phyloP scores from a whole-genome alignment of 805 yeast genomes.

The Ogataea salicorniae region DNA sequence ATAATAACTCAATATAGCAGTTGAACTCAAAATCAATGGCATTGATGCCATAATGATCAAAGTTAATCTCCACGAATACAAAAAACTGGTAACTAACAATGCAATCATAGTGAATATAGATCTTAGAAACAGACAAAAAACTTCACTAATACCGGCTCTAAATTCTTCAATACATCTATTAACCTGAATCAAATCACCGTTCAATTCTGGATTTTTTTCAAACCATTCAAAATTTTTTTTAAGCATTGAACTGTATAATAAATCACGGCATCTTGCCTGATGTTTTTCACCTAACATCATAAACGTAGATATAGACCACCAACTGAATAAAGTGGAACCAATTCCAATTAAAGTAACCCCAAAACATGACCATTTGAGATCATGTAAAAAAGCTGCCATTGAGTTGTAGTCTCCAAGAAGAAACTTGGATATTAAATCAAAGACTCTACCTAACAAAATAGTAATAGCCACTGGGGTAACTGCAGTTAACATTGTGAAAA shows the following conservation, averaged over 20 bases:
- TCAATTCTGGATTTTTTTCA: constrained; percentile 48
- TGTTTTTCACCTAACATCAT: constrained; percentile 68
- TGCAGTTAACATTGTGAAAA: constrained; percentile 43
- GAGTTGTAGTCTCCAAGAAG: constrained; percentile 29
- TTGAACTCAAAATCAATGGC: constrained; percentile 57
- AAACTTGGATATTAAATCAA: constrained; percentile 37
- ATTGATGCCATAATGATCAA: constrained; percentile 67
- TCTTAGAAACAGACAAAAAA: constrained; percentile 52
- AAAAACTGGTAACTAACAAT: constrained; percentile 59
- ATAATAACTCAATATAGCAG: constrained; percentile 44
- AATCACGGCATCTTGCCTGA: constrained; percentile 48
- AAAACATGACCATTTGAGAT: constrained; percentile 33
- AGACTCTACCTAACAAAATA: constrained; percentile 60
- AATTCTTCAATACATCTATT: constrained; percentile 73
- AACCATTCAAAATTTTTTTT: constrained; percentile 53
- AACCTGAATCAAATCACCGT: constrained; percentile 61
- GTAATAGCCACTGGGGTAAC: constrained; percentile 57
- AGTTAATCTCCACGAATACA: constrained; percentile 81
- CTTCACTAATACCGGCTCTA: constrained; percentile 63
- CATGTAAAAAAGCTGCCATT: constrained; percentile 28
- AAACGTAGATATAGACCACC: constrained; percentile 60
- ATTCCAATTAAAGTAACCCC: constrained; percentile 41
- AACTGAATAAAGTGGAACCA: constrained; percentile 38
- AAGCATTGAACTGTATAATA: constrained; percentile 41
- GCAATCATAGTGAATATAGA: constrained; percentile 49